Conservation (phyloP, 2,329 filamentous ascomycete species). For the Monosporascus sp. region DNA sequence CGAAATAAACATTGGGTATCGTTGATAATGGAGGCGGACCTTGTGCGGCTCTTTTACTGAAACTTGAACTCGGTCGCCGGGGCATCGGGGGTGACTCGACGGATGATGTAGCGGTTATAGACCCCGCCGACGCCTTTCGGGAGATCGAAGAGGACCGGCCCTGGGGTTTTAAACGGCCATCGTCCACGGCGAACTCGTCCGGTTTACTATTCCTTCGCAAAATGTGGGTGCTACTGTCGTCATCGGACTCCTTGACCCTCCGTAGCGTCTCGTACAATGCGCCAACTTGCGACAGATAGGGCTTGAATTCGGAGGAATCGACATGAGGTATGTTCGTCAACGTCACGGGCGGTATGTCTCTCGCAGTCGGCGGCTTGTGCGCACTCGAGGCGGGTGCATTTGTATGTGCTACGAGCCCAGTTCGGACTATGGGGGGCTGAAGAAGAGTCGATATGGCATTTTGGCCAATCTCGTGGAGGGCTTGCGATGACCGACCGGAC, state of each 20-base stretch:
- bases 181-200: constrained; percentile 37
- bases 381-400: constrained; percentile 62
- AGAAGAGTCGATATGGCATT: constrained; percentile 96
- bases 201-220: constrained; percentile 34
- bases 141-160: constrained; percentile 31
- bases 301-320: constrained; percentile 71
- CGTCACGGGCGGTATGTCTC: constrained; percentile 89
- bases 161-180: constrained; percentile 43
- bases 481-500: constrained; percentile 48
- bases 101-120: constrained; percentile 45
- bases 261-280: constrained; percentile 85
- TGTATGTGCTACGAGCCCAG: constrained; percentile 76
- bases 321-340: constrained; percentile 83
- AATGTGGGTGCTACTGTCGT: constrained; percentile 48
- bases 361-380: constrained; percentile 76
- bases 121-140: constrained; percentile 39
- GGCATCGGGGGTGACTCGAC: constrained; percentile 39
- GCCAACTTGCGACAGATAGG: constrained; percentile 81
- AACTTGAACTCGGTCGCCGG: constrained; percentile 42
- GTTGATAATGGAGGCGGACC: constrained; percentile 83
- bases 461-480: constrained; percentile 67
- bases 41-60: constrained; percentile 56
- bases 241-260: constrained; percentile 72
- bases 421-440: constrained; percentile 83
- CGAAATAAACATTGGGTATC: constrained; percentile 90